Evolutionary conservation across 129 eudicot species (phyloP), one percentile per base, ranked within the genome.

Genomic region (Arctium minus): DNA sequence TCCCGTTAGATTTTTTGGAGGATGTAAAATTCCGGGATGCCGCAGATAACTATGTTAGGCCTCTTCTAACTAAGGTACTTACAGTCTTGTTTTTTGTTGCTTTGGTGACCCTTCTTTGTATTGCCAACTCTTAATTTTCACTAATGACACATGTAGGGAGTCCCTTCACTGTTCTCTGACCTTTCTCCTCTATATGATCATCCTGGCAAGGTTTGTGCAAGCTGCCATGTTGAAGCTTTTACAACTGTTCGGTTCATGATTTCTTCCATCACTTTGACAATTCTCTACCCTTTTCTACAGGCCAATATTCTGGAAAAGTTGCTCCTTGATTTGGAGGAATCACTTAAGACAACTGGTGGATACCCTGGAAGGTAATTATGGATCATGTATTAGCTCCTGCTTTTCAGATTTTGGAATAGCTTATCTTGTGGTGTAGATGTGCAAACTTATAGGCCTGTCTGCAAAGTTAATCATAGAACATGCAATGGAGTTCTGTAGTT

Each of bases 161-260:
- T 93, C 44, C 99, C 99, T 22, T 96, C 97, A 56, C 86, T 96
- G 56, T 96, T 96, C 80, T 96, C 99, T 33, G 97, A 96, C 83
- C 95, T 96, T 68, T 96, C 97, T 87, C 97, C 99, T 10, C 89
- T 96, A 35, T 96, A 96, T 80, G 91, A 91, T 82, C 97, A 91
- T 35, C 89, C 92, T 83, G 95, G 91, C 82, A 96, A 96, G 99
- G 99, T 96, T 53, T 83, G 97, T 86, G 56, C 78, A 75, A 53
- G 42, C 44, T 72, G 33, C 65, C 33, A 31, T 37, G 33, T 37
- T 46, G 35, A 79, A 44, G 73, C 50, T 73, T 82, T 30, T 44
- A 31, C 31, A 46, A 9, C 3, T 50, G 62, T 64, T 39, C 18
- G 2, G 46, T 70, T 33, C 75, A 33, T 70, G 56, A 0, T 69